Evolutionary conservation across 441 rosid species (phyloP).

Genomic region (Manihot esculenta): DNA sequence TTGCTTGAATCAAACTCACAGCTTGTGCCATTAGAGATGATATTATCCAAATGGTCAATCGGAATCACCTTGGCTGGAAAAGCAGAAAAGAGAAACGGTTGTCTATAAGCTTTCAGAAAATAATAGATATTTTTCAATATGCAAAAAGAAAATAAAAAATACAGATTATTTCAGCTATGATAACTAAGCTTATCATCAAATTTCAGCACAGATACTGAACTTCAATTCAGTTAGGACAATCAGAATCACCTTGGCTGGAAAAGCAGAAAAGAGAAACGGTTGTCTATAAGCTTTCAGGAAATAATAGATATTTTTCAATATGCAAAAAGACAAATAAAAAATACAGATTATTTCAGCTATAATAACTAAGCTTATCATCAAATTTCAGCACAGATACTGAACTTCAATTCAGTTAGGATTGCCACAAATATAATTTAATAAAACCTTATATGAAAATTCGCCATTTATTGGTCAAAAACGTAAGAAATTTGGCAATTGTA

Average conservation of each 20-base stretch:
- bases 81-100: neutral
- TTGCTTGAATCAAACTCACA: constrained; percentile 30
- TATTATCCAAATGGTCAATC: neutral
- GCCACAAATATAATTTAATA: too few relatives aligned
- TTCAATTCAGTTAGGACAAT: too few relatives aligned
- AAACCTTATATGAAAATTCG: too few relatives aligned
- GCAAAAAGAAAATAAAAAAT: neutral
- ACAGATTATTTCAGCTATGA: too few relatives aligned
- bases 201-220: too few relatives aligned
- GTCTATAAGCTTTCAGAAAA: neutral
- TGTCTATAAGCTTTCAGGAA: neutral
- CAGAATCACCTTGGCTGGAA: neutral
- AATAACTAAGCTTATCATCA: too few relatives aligned
- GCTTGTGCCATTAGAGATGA: constrained; percentile 40
- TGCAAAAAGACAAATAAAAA: neutral
- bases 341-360: too few relatives aligned
- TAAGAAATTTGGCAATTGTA: too few relatives aligned
- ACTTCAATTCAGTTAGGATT: too few relatives aligned
- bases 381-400: too few relatives aligned
- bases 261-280: neutral
- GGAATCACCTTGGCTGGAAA: constrained; percentile 1
- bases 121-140: neutral
- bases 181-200: too few relatives aligned
- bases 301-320: neutral
- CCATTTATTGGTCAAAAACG: too few relatives aligned